These are phyloP conservation scores for Syncephalis plumigaleata DNA, from an alignment of 371 early-diverging fungal species.

Conservation along the genomic window DNA sequence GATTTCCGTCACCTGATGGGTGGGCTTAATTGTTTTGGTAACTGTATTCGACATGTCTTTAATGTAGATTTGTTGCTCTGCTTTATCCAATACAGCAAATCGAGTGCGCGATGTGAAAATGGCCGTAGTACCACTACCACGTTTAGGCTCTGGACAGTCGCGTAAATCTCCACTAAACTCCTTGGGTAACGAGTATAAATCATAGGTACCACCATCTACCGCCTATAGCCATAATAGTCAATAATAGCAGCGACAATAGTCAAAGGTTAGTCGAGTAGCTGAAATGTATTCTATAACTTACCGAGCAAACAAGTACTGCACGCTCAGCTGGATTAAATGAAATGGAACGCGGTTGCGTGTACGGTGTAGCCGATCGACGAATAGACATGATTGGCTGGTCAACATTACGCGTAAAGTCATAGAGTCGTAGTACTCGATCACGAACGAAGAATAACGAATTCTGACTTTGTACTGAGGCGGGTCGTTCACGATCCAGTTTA, in stretches of 20 bases:
- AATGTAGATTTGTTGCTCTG: constrained; percentile 50
- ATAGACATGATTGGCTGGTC: constrained; percentile 64
- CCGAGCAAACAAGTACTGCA: constrained; percentile 63
- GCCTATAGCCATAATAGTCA: too few species aligned
- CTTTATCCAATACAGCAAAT: constrained; percentile 82
- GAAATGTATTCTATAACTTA: too few species aligned
- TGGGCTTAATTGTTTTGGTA: constrained; percentile 76
- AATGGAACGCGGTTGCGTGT: constrained; percentile 50
- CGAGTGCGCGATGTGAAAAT: constrained; percentile 90
- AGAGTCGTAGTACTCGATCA: constrained; percentile 61
- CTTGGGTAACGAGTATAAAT: constrained; percentile 65
- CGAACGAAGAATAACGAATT: constrained; percentile 69
- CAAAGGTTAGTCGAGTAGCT: too few species aligned
- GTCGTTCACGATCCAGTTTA: constrained; percentile 90
- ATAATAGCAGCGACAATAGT: too few species aligned
- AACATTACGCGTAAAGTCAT: constrained; percentile 54
- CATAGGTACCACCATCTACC: constrained; percentile 75
- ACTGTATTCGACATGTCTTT: constrained; percentile 66
- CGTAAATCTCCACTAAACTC: constrained; percentile 40
- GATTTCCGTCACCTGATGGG: constrained; percentile 58
- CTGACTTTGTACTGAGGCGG: constrained; percentile 59
- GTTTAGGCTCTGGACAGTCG: constrained; percentile 43
- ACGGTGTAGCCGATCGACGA: constrained; percentile 41
- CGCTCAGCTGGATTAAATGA: constrained; percentile 92
- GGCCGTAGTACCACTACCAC: constrained; percentile 63